phyloP scores from a whole-genome alignment of 257 asterid genomes.

The Nicotiana tabacum region DNA sequence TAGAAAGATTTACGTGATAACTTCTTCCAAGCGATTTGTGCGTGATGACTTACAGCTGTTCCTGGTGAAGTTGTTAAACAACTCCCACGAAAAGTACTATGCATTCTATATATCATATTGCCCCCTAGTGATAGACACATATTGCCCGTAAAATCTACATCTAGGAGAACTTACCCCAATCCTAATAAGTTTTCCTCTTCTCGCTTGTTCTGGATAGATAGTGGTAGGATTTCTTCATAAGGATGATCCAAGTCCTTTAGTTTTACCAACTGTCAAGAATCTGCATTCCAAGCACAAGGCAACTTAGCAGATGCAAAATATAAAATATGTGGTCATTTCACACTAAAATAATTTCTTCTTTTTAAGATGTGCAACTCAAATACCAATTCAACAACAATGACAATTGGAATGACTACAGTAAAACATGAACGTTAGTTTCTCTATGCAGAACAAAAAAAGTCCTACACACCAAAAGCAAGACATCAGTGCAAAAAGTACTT shows the following conservation, averaged over 20 bases:
- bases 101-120: background rate
- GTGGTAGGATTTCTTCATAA: background rate
- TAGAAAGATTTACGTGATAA: background rate
- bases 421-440: background rate
- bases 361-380: background rate
- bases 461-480: background rate
- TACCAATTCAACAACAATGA: background rate
- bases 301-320: background rate
- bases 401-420: background rate
- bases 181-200: background rate
- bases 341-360: background rate
- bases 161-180: background rate
- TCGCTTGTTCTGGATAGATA: background rate
- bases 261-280: conserved; percentile 12
- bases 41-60: background rate
- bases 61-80: background rate
- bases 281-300: conserved; percentile 2
- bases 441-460: background rate
- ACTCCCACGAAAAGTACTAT: background rate
- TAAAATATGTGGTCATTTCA: background rate
- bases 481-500: background rate
- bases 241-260: conserved; percentile 6
- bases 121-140: background rate
- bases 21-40: conserved; percentile 10
- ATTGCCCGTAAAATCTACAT: conserved; percentile 1